phyloP scores from a whole-genome alignment of 2,329 filamentous ascomycete species.

The Drechslerella dactyloides region DNA sequence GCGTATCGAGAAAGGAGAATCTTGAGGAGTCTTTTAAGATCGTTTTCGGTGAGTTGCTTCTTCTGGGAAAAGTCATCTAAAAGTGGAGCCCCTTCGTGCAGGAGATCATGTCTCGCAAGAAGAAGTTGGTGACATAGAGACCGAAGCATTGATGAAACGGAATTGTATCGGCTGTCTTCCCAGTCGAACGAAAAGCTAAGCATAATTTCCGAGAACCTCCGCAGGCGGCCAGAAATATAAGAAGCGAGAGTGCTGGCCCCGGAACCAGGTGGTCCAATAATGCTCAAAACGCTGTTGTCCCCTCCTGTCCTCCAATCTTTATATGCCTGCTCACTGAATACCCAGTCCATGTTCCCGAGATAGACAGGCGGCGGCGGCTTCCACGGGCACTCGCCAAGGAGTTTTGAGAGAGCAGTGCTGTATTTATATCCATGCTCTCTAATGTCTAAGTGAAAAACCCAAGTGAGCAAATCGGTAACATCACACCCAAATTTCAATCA shows the following conservation, averaged over 20 bases:
- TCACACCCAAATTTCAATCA: too few species aligned
- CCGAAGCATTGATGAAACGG: neutral
- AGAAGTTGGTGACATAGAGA: constrained; percentile 1
- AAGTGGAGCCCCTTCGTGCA: neutral
- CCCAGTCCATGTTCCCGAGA: constrained; percentile 2
- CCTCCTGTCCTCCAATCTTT: neutral
- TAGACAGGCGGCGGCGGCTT: neutral
- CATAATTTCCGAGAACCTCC: neutral
- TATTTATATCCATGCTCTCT: neutral
- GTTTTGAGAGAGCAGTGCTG: neutral
- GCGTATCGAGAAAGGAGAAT: constrained; percentile 1
- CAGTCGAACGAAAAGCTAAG: constrained; percentile 1
- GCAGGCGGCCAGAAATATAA: neutral
- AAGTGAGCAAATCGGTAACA: neutral
- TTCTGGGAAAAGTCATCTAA: constrained; percentile 3
- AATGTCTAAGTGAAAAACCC: neutral
- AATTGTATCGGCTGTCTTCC: neutral
- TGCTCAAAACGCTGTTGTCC: neutral
- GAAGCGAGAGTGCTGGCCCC: neutral
- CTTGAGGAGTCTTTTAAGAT: neutral
- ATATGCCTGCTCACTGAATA: neutral
- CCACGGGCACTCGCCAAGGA: constrained; percentile 1
- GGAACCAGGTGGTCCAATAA: neutral
- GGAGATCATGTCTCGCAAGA: neutral
- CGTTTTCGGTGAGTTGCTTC: neutral